phyloP scores from a whole-genome alignment of 371 early-diverging fungal genomes.

The Mucor circinelloides region DNA sequence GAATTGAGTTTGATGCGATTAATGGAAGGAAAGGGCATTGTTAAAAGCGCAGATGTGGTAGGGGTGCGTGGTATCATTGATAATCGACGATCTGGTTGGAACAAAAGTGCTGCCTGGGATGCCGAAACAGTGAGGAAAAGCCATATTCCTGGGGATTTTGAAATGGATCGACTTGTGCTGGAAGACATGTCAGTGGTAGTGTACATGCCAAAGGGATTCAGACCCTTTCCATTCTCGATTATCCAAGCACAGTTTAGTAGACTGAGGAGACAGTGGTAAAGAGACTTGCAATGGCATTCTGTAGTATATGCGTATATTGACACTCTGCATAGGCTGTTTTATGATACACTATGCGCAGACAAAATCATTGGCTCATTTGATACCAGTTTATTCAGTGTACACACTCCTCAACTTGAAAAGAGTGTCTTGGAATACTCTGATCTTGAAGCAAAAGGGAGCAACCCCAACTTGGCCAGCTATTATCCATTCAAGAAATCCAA shows the following conservation, averaged over 20 bases:
- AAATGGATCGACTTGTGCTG: slow-evolving; percentile 69
- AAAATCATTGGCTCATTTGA: slow-evolving; percentile 92
- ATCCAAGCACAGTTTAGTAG: slow-evolving; percentile 82
- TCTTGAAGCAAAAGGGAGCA: slow-evolving; percentile 24
- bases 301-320: too few relatives aligned
- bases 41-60: slow-evolving; percentile 77
- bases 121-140: slow-evolving; percentile 60
- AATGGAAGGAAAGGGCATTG: slow-evolving; percentile 89
- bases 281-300: neutral
- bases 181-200: slow-evolving; percentile 38
- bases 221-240: slow-evolving; percentile 88
- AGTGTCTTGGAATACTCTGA: slow-evolving; percentile 38
- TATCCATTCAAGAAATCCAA: slow-evolving; percentile 42
- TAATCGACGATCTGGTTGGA: slow-evolving; percentile 82
- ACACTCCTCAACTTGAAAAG: slow-evolving; percentile 72
- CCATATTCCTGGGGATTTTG: slow-evolving; percentile 81
- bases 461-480: slow-evolving; percentile 29
- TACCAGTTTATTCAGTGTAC: slow-evolving; percentile 90
- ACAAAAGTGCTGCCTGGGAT: slow-evolving; percentile 61
- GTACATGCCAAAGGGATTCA: slow-evolving; percentile 65
- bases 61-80: slow-evolving; percentile 91
- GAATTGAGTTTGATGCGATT: slow-evolving; percentile 87
- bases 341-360: slow-evolving; percentile 87
- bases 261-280: slow-evolving; percentile 86
- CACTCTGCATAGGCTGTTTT: slow-evolving; percentile 56